Percentiles rank a stretch among this genome's conserved stretches.
phyloP scores from a whole-genome alignment of 106 monocot genomes.

The Acorus gramineus region DNA sequence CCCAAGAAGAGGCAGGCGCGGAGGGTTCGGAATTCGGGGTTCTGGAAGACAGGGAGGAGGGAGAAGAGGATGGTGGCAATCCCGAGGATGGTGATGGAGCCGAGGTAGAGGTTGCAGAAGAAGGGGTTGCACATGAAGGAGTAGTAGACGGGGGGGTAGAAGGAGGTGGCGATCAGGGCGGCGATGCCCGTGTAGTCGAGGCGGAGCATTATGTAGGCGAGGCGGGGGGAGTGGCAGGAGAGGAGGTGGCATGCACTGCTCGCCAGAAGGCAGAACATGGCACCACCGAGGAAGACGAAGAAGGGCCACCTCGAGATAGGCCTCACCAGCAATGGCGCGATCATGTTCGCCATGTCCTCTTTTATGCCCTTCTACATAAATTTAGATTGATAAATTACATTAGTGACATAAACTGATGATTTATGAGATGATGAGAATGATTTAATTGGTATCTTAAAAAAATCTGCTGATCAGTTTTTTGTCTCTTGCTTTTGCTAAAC shows the following conservation, averaged over 20 bases:
- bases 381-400: too few relatives aligned
- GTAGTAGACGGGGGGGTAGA: constrained; percentile 97
- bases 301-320: constrained; percentile 93
- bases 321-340: constrained; percentile 28
- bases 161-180: constrained; percentile 84
- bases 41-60: constrained; percentile 69
- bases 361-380: constrained; percentile 34
- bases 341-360: constrained; percentile 57
- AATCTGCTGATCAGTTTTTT: too few relatives aligned
- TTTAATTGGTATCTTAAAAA: too few relatives aligned
- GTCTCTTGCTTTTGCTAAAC: too few relatives aligned
- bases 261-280: constrained; percentile 95
- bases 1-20: constrained; percentile 76
- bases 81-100: constrained; percentile 68
- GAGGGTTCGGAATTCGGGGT: constrained; percentile 50
- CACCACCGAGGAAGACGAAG: constrained; percentile 79
- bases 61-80: constrained; percentile 55
- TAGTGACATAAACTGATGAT: too few relatives aligned
- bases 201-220: constrained; percentile 94
- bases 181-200: constrained; percentile 94
- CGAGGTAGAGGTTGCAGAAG: constrained; percentile 81
- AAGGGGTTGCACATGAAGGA: constrained; percentile 96
- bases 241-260: constrained; percentile 93
- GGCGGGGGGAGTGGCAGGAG: constrained; percentile 70
- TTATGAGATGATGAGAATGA: too few relatives aligned